Evolutionary conservation across 148 eudicot genomes (phyloP).

Genomic region (Arctostaphylos glauca): DNA sequence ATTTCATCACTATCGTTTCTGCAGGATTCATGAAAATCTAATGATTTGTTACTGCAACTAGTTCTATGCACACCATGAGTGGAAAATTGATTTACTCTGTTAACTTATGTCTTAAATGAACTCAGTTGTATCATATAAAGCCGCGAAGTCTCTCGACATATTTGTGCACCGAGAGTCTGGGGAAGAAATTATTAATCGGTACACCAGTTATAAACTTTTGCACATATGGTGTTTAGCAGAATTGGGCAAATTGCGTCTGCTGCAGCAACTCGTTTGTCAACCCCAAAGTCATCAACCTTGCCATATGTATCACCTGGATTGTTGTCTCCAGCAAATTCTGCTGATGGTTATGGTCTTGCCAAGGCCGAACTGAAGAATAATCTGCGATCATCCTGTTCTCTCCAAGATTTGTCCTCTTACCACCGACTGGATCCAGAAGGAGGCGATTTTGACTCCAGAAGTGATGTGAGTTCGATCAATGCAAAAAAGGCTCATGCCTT

Average conservation of each 20-base stretch:
- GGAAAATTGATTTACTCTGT: neutral
- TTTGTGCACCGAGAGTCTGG: constrained; percentile 5
- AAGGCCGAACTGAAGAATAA: constrained; percentile 41
- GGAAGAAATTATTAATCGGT: constrained; percentile 7
- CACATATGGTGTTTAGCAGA: constrained; percentile 56
- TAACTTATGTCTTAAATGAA: neutral
- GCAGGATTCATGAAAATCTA: constrained; percentile 15
- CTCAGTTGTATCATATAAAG: neutral
- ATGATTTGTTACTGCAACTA: neutral
- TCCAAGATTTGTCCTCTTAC: constrained; percentile 86
- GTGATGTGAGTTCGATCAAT: constrained; percentile 25
- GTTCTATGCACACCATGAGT: constrained; percentile 5
- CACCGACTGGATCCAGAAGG: constrained; percentile 56
- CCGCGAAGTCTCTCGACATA: neutral
- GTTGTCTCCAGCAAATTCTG: constrained; percentile 61
- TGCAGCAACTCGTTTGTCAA: constrained; percentile 42
- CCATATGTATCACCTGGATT: constrained; percentile 58
- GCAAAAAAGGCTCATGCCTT: constrained; percentile 37
- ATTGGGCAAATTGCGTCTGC: constrained; percentile 53
- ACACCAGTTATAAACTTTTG: constrained; percentile 21
- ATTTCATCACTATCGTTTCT: constrained; percentile 11
- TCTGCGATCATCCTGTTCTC: constrained; percentile 73
- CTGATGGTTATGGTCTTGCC: constrained; percentile 38
- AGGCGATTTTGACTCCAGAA: constrained; percentile 39
- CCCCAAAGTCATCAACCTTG: constrained; percentile 52